Evolutionary conservation across 2,329 filamentous ascomycete genomes (phyloP), one percentile per base, ranked within the genome.

Genomic region (Myrmaecium sp.): DNA sequence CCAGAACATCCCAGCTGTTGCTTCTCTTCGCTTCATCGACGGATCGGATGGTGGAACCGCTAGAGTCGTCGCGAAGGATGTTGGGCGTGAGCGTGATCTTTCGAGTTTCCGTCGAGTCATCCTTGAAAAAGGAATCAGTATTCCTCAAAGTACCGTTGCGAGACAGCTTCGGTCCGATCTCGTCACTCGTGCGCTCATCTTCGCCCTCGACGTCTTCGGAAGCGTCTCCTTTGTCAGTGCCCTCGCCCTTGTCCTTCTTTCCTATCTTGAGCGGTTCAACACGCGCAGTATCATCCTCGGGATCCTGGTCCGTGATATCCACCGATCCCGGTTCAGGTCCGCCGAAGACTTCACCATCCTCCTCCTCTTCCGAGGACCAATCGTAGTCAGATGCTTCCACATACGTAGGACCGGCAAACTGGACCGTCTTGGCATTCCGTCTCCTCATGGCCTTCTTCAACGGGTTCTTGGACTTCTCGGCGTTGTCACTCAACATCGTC

Each of bases 11-110:
- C 23, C 91, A 58, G 45, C 80, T 86, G 49, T 66, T 69, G 47
- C 42, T 40, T 61, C 71, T 62, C 32, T 61, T 54, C 16, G 44
- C 46, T 23, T 43, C 39, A 25, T 51, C 40, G 31, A 47, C 41
- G 36, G 44, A 24, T 33, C 34, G 16, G 33, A 40, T 17, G 4
- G 50, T 45, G 14, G 50, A 43, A 8, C 42, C 44, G 30, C 44
- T 61, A 7, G 59, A 58, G 36, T 94, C 84, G 38, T 95, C 86
- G 21, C 86, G 74, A 21, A 95, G 59, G 28, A 98, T 57, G 39
- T 92, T 92, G 2, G 89, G 89, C 3, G 89, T 98, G 23, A 98
- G 66, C 1, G 84, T 92, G 38, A 98, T 95, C 58, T 95, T 95
- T 52, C 91, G 83, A 3, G 89, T 94, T 52, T 95, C 89, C 19